Evolutionary conservation across 495 filamentous ascomycete genomes (phyloP), one percentile per base, ranked within the genome.

Genomic region (Physcia stellaris): DNA sequence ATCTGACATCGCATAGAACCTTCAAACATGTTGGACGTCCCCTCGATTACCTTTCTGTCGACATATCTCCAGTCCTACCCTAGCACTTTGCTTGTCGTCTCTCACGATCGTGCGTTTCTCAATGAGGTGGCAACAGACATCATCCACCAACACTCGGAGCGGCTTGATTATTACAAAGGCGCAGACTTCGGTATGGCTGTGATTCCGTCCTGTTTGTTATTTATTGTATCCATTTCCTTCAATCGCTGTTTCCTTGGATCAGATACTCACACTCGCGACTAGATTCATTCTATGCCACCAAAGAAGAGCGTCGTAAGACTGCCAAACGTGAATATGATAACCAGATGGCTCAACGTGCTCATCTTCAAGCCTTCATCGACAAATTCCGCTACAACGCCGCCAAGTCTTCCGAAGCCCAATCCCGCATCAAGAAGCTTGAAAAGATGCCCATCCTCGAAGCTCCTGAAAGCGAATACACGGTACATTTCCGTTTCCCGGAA

Each of bases 1-100:
- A 17, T 10, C 56, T 66, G 44, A 67, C 35, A 15, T 28, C 15
- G 23, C 21, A 32, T 32, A 73, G 88, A 98, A 75, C 90, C 90
- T 55, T 96, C 92, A 35, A 99, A 99, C 77, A 99, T 99, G 90
- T 87, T 99, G 85, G 90, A 99, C 60, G 90, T 96, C 44, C 92
- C 90, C 5, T 96, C 92, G n/a, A 96, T 96, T 49, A 94, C 90
- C 36, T 99, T 96, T 76, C 70, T 99, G 53, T 83, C 90, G 11
- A 94, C 84, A 52, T 99, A 99, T 50, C 81, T 99, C 4, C 85
- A 94, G 54, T 66, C 67, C 32, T 99, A 99, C 55, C 86, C 88
- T 3, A 93, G 85, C 55, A 96, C 90, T 6, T 73, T 99, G 16
- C 72, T 99, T 6, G 92, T 99, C 37, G 90, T 99, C 42, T 93